These are phyloP conservation scores for Populus davidiana DNA, from an alignment of 345 rosid genomes.

Conservation along the genomic window DNA sequence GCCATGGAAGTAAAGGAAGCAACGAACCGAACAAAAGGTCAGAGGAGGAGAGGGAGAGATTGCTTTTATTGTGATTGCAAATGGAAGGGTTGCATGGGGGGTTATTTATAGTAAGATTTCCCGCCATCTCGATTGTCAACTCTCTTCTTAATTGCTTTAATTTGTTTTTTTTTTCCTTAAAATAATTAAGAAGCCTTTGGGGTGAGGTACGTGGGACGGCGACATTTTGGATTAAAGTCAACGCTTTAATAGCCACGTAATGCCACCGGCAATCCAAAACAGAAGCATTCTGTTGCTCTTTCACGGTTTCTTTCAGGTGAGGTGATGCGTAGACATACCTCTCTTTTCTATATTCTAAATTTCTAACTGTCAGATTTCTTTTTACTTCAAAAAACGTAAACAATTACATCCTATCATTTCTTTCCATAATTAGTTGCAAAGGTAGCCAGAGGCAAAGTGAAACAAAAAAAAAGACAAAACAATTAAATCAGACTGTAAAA, in stretches of 20 bases:
- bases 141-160: background rate
- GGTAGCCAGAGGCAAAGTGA: too few relatives aligned
- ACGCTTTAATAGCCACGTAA: constrained; percentile 11
- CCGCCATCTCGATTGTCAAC: constrained; percentile 25
- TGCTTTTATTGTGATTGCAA: background rate
- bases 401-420: too few relatives aligned
- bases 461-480: too few relatives aligned
- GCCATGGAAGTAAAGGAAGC: constrained; percentile 46
- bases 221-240: constrained; percentile 27
- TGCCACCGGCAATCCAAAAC: constrained; percentile 13
- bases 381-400: too few relatives aligned
- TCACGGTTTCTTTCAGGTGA: background rate
- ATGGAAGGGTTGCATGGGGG: background rate
- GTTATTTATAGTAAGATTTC: constrained; percentile 33
- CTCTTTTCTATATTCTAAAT: too few relatives aligned
- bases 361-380: too few relatives aligned
- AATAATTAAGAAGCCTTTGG: constrained; percentile 9
- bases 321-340: too few relatives aligned
- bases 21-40: background rate
- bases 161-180: background rate
- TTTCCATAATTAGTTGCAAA: too few relatives aligned
- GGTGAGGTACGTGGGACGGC: constrained; percentile 29
- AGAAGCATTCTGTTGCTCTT: constrained; percentile 9
- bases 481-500: too few relatives aligned
- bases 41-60: background rate